Base-by-base conservation (phyloP, 768 basidiomycete species). In the Ramaria rubella region DNA sequence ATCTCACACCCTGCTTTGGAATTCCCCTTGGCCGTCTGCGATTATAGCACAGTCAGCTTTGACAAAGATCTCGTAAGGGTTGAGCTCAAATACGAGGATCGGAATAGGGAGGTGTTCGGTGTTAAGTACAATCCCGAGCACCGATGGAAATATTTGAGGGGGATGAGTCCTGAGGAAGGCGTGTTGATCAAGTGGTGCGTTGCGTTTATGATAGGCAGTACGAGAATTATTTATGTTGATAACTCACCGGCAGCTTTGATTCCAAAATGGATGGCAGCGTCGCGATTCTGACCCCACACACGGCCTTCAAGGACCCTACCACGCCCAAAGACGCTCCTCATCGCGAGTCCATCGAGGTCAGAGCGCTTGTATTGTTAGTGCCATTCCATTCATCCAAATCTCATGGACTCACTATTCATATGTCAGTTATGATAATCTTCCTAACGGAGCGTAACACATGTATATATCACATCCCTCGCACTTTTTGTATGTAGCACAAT, bases 281-380 rank as follows among this genome's bases (percentile, higher is more conserved):
- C 15, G 80, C 82, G 0, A 62, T 72, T 14, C 75, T 84, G 52
- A 81, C 83, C 0, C 82, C 84, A 4, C 85, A 86, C 62, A 81
- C 80, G n/a, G 81, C 74, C 2, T 86, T 85, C 66, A 58, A 71
- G 29, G 82, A 85, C 58, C 76, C 78, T 1, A 69, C 70, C 1
- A 81, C 79, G 3, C 82, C 81, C 1, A 63, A 69, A 34, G 79
- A 71, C 44, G 71, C 79, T 0, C 78, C 77, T 5, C 65, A 70
- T 4, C 69, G 82, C 45, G 76, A 84, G 65, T 83, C 81, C 0
- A 83, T 85, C 49, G 83, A 86, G 67, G 60, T 86, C 23, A 68
- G 82, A 27, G 77, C 81, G 8, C 72, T 86, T 33, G 81, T 84
- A n/a, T 86, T 83, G 57, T 55, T 5, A 19, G 56, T 36, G 31